Base-by-base conservation (phyloP, 352 stramenopile species). In the Phytophthora sp. region DNA sequence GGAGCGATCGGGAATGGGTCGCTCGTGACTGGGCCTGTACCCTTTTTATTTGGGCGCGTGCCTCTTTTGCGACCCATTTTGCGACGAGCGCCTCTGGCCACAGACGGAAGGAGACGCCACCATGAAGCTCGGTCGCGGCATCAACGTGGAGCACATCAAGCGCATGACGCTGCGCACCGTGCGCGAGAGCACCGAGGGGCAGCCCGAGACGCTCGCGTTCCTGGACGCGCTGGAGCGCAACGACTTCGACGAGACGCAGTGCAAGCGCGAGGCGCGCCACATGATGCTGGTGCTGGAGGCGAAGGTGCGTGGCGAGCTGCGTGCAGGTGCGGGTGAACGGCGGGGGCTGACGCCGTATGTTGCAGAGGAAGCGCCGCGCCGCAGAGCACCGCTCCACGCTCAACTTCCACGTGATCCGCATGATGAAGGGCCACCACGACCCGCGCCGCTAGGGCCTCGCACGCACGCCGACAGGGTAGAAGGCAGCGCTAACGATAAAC, bases 71-170 rank as follows among this genome's bases (percentile, higher is more conserved):
- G 10, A 50, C 39, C 42, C 32, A 50, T 60, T 62, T 53, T 45
- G 17, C 15, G 3, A 27, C 30, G 23, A 5, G n/a, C 31, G 30
- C 30, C 46, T 17, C 27, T 38, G 58, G 30, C 56, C 65, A 69
- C 53, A 61, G 49, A 69, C 26, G 17, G 27, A 62, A 55, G 32
- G 6, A 34, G 43, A n/a, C 28, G 38, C 24, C 18, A 79, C 45
- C 54, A 94, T 94, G 85, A 94, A 92, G 81, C 80, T 94, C 52
- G 66, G 79, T 38, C 87, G 85, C 63, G 82, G 77, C 54, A 78
- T 94, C 52, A 90, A 86, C 53, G 77, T 89, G 66, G 87, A 94
- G 74, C 87, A 96, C 66, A 92, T 96, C 73, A 94, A 94, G 82
- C 87, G 87, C 74, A 96, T 96, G 87, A 96, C 87, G 69, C 77